Conservation (phyloP, 208 protist genomes). For the Leptomonas pyrrhocoris region DNA sequence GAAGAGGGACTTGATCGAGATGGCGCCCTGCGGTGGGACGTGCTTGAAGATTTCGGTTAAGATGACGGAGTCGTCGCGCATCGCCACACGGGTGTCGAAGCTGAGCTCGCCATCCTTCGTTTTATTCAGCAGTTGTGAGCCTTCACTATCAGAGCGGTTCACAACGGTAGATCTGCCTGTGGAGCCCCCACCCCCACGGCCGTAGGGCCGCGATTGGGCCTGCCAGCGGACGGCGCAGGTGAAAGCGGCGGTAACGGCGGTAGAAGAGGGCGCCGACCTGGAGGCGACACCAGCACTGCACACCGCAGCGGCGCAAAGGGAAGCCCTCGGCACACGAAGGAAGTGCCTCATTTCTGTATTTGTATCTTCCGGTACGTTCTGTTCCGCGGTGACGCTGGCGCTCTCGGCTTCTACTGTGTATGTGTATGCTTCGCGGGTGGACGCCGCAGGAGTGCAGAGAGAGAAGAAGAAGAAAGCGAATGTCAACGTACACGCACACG, state of each 20-base stretch:
- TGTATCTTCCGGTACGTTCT: too few relatives aligned
- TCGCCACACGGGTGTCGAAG: slow-evolving; percentile 48
- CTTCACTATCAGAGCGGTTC: not conserved
- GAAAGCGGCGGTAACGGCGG: not conserved
- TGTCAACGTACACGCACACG: too few relatives aligned
- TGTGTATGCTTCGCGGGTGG: too few relatives aligned
- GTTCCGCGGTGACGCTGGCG: too few relatives aligned
- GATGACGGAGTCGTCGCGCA: slow-evolving; percentile 73
- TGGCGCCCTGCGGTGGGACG: slow-evolving; percentile 61
- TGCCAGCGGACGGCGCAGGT: slow-evolving; percentile 8
- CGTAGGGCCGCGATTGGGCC: slow-evolving; percentile 3
- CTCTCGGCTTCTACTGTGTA: too few relatives aligned
- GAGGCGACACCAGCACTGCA: not conserved
- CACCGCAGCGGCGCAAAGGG: not conserved
- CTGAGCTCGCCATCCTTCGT: slow-evolving; percentile 67
- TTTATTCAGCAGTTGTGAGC: slow-evolving; percentile 31
- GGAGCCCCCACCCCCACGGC: slow-evolving; percentile 10
- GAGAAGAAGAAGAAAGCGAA: too few relatives aligned
- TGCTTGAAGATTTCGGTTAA: slow-evolving; percentile 57
- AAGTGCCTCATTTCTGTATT: not conserved
- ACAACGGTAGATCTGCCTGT: not conserved
- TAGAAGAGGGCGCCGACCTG: not conserved
- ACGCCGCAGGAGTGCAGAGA: too few relatives aligned
- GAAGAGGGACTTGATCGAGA: slow-evolving; percentile 72
- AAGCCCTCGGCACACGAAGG: not conserved